Conservation (phyloP, 108 stramenopile species). For the Chaetoceros muelleri region DNA sequence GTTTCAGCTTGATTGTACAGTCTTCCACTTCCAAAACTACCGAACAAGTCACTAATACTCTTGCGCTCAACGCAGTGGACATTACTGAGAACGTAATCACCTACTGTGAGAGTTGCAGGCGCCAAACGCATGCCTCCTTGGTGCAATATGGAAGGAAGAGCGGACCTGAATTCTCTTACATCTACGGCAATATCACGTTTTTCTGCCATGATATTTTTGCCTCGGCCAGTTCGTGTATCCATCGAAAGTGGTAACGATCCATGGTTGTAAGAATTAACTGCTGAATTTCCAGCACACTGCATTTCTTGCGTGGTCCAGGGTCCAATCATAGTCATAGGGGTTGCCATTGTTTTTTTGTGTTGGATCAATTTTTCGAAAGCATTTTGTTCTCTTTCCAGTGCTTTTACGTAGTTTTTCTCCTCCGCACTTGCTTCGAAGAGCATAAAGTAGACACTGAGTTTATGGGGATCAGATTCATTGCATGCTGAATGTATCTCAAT, state of each 20-base stretch:
- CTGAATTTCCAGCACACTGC: constrained; percentile 64
- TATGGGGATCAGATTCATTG: constrained; percentile 17
- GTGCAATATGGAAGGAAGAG: constrained; percentile 93
- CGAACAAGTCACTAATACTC: constrained; percentile 90
- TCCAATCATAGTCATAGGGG: constrained; percentile 36
- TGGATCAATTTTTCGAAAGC: constrained; percentile 90
- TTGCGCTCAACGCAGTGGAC: constrained; percentile 96
- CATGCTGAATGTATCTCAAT: constrained; percentile 78
- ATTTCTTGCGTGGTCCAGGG: constrained; percentile 71
- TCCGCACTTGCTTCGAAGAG: constrained; percentile 91
- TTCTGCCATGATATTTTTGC: constrained; percentile 33
- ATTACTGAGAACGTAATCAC: constrained; percentile 94
- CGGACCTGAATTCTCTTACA: constrained; percentile 94
- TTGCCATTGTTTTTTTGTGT: constrained; percentile 86
- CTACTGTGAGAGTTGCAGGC: constrained; percentile 87
- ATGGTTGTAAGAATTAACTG: constrained; percentile 53
- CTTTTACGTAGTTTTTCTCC: constrained; percentile 84
- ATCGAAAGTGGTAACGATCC: constrained; percentile 65
- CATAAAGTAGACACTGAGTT: constrained; percentile 78
- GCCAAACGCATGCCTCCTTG: constrained; percentile 83
- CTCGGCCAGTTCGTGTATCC: constrained; percentile 63
- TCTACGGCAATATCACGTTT: constrained; percentile 86
- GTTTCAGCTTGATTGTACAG: constrained; percentile 88
- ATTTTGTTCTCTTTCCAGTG: constrained; percentile 81
- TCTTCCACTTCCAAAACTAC: constrained; percentile 87